Evolutionary conservation across 768 basidiomycete species (phyloP), one percentile per base, ranked within the genome.

Genomic region (Saitozyma podzolica): DNA sequence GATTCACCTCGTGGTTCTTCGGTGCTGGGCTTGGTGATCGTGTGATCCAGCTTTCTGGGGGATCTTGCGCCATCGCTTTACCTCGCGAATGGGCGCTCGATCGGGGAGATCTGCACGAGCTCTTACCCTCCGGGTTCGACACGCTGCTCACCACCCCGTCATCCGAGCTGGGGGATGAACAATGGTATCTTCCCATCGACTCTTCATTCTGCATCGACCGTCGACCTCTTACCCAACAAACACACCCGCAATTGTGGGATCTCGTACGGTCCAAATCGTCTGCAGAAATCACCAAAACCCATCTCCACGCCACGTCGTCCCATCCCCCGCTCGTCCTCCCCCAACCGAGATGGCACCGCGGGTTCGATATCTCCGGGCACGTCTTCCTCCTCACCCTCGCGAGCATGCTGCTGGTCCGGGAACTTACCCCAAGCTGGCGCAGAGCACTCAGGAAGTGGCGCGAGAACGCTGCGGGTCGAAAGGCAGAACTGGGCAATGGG

Each of bases 291-390:
- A 54, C 56, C 51, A 49, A 58, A 20, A 40, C 56, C 37, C 58
- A 49, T 13, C 58, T 63, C 17, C 50, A 54, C 19, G 47, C 62
- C 19, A 45, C 57, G 7, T 19, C 41, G 14, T 48, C 50, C 9
- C 45, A 48, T 37, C 56, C 53, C 7, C 39, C 43, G 54, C 41
- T 43, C 48, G 37, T 42, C 64, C 57, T 69, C 2, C 54, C 73
- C 7, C 51, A 68, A 11, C 90, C 92, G 9, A 81, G 88, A 39
- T 80, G 95, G 65, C 84, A 86, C 57, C 84, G 83, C 48, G 95
- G 95, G 0, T 92, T 96, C 76, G 95, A 98, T 71, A 86, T 97
- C 13, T 94, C 92, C 0, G 95, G 95, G 8, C 95, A 97, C 74
- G 83, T 92, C 40, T 97, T 96, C 82, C 84, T 98, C 64, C 84